Evolutionary conservation across 1,139 yeast species (phyloP).

Genomic region (Yamadazyma atlantica): DNA sequence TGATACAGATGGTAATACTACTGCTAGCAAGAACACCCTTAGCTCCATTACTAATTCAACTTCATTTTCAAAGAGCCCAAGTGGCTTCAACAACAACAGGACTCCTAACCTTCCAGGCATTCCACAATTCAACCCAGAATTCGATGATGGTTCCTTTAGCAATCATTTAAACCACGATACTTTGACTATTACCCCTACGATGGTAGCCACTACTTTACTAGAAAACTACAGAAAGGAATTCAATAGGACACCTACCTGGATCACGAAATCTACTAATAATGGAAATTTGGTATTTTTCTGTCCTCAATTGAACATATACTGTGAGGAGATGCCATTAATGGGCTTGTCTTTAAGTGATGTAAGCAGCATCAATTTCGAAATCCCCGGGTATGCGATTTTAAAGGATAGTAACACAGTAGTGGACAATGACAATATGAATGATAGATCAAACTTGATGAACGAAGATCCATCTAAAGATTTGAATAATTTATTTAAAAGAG

Average conservation of each 20-base stretch:
- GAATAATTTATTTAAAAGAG: constrained; percentile 38
- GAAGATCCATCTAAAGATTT: constrained; percentile 3
- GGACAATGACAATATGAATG: constrained; percentile 5
- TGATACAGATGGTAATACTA: background rate
- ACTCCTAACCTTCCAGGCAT: constrained; percentile 1
- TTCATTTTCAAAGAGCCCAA: background rate
- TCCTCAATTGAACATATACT: constrained; percentile 56
- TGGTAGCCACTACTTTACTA: constrained; percentile 39
- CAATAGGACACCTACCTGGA: constrained; percentile 40
- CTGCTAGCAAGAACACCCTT: background rate
- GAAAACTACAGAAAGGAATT: constrained; percentile 29
- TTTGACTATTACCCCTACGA: constrained; percentile 12
- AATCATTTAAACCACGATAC: background rate
- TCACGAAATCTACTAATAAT: constrained; percentile 55
- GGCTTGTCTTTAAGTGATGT: constrained; percentile 20
- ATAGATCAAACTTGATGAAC: background rate
- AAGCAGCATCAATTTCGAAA: constrained; percentile 22
- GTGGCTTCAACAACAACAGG: background rate
- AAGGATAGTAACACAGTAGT: constrained; percentile 22
- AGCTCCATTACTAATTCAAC: constrained; percentile 1
- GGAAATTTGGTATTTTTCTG: constrained; percentile 62
- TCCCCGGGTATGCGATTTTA: constrained; percentile 29
- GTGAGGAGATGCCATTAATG: constrained; percentile 53
- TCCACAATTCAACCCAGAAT: background rate
- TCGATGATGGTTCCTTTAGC: background rate